Percentiles rank a stretch among this genome's conserved stretches.
These are phyloP conservation scores for Aspergillus hancockii DNA, from an alignment of 495 filamentous ascomycete genomes.

Conservation along the genomic window DNA sequence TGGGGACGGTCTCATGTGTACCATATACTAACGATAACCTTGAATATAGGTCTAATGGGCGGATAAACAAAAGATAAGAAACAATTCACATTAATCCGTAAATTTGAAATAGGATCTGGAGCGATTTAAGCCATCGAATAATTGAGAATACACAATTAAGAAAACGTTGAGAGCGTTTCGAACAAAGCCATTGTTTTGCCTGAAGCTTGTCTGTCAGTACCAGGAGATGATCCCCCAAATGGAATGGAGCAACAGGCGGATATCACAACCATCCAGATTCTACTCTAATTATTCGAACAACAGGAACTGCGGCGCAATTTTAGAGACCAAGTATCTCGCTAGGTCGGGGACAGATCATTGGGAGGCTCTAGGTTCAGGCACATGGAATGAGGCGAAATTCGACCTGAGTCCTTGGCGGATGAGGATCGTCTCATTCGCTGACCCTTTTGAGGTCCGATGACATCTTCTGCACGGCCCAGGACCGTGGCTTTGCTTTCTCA, in stretches of 20 bases:
- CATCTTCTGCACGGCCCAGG: conserved; percentile 41
- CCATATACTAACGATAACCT: too few species aligned
- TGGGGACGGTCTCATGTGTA: too few species aligned
- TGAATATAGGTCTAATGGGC: too few species aligned
- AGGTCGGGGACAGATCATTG: not conserved
- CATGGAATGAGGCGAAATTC: conserved; percentile 14
- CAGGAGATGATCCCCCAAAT: not conserved
- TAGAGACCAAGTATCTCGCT: not conserved
- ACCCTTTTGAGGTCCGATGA: conserved; percentile 42
- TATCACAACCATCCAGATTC: not conserved
- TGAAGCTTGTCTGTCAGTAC: conserved; percentile 1
- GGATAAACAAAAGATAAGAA: not conserved
- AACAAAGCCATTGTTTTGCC: conserved; percentile 1
- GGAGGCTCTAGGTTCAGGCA: conserved; percentile 16
- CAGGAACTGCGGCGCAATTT: not conserved
- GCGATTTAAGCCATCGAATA: not conserved
- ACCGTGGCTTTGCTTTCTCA: conserved; percentile 22
- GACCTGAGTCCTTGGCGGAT: conserved; percentile 27
- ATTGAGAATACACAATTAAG: not conserved
- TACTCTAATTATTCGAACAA: not conserved
- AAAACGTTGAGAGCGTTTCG: not conserved
- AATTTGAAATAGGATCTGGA: not conserved
- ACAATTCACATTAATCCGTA: not conserved
- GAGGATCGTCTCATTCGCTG: conserved; percentile 42
- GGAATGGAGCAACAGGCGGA: not conserved